Conservation (phyloP, 306 rosid species). For the Trifolium fragiferum region DNA sequence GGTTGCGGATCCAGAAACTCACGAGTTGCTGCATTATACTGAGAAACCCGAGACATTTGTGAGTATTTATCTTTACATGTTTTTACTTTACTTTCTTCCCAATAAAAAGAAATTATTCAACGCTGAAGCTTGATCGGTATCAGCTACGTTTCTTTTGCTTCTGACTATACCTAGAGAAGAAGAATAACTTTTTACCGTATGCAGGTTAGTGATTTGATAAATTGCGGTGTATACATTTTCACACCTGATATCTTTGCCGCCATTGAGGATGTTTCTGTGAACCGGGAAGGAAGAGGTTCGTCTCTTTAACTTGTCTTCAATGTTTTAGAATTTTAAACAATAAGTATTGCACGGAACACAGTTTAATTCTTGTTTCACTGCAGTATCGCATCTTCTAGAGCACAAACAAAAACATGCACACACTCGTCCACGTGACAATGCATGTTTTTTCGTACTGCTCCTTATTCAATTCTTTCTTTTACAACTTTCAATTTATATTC, state of each 20-base stretch:
- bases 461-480: no score
- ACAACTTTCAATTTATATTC: no score
- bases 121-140: constrained; percentile 4
- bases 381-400: no score
- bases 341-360: no score
- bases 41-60: constrained; percentile 99
- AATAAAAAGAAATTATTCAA: neutral
- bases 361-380: no score
- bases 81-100: neutral
- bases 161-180: constrained; percentile 26
- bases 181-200: constrained; percentile 38
- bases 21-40: constrained; percentile 92
- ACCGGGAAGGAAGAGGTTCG: constrained; percentile 83
- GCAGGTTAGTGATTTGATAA: constrained; percentile 88
- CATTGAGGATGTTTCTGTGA: constrained; percentile 64
- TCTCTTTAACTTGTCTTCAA: constrained; percentile 7
- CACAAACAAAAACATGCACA: no score
- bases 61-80: constrained; percentile 38
- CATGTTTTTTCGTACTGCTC: no score
- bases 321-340: neutral
- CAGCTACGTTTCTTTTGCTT: constrained; percentile 16
- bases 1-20: constrained; percentile 85
- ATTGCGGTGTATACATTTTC: constrained; percentile 85
- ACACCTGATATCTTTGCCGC: constrained; percentile 73
- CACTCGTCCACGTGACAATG: no score